phyloP scores from a whole-genome alignment of 1,139 yeast species.

The Kodamaea arcana region DNA sequence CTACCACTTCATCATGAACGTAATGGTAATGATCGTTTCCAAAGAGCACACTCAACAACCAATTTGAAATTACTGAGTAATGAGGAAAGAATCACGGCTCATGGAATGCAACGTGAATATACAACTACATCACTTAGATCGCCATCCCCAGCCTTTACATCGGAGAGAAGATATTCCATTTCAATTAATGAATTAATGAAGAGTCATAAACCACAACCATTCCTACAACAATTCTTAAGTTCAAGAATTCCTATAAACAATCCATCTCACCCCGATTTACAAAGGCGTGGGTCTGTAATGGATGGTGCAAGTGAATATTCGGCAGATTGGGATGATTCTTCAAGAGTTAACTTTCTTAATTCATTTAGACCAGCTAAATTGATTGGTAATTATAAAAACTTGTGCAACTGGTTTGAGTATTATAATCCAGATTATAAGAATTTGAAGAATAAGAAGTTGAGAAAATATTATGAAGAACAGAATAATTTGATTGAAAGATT shows the following conservation, averaged over 20 bases:
- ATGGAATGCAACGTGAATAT: background rate
- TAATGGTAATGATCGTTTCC: background rate
- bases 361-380: constrained; percentile 52
- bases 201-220: constrained; percentile 6
- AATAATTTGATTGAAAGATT: constrained; percentile 57
- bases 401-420: constrained; percentile 47
- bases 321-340: constrained; percentile 20
- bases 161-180: constrained; percentile 7
- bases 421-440: constrained; percentile 19
- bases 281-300: constrained; percentile 5
- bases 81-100: background rate
- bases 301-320: constrained; percentile 18
- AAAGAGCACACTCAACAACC: constrained; percentile 5
- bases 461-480: constrained; percentile 45
- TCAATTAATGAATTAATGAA: constrained; percentile 9
- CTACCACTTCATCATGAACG: constrained; percentile 2
- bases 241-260: constrained; percentile 31
- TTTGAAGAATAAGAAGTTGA: constrained; percentile 21
- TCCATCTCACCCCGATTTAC: constrained; percentile 18
- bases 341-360: constrained; percentile 28
- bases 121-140: background rate
- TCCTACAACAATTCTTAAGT: constrained; percentile 18
- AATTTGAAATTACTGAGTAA: constrained; percentile 4
- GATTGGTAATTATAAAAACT: constrained; percentile 48
- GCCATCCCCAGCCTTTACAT: background rate